Evolutionary conservation across 495 filamentous ascomycete genomes (phyloP).

Genomic region (Tuber brumale): DNA sequence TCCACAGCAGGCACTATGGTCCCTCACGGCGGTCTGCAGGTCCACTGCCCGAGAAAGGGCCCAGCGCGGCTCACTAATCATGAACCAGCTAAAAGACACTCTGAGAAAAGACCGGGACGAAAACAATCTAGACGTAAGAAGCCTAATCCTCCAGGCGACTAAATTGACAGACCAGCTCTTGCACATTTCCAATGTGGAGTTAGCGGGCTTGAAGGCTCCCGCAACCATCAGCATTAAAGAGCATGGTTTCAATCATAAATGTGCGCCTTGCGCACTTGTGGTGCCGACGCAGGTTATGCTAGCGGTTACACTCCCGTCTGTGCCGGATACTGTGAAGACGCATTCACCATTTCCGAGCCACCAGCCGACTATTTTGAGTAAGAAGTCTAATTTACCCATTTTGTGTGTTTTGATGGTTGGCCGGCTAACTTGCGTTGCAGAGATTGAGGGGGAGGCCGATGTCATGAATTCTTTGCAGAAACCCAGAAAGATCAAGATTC

Average conservation of each 20-base stretch:
- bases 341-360: constrained; percentile 73
- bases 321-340: constrained; percentile 59
- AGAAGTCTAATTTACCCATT: constrained; percentile 22
- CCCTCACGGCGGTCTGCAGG: constrained; percentile 71
- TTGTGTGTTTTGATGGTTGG: constrained; percentile 39
- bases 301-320: constrained; percentile 70
- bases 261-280: constrained; percentile 73
- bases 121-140: constrained; percentile 54
- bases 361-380: constrained; percentile 50
- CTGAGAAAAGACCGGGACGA: constrained; percentile 50
- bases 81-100: constrained; percentile 46
- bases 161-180: constrained; percentile 79
- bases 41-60: constrained; percentile 50
- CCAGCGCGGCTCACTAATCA: constrained; percentile 47
- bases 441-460: constrained; percentile 74
- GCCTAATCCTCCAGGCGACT: constrained; percentile 68
- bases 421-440: constrained; percentile 44
- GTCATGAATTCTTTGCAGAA: constrained; percentile 89
- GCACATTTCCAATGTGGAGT: constrained; percentile 62
- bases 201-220: constrained; percentile 54
- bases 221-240: constrained; percentile 66
- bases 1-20: constrained; percentile 92
- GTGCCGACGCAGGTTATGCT: constrained; percentile 81
- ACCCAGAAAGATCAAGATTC: constrained; percentile 80
- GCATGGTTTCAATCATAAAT: constrained; percentile 75